A percentile compares a stretch with the other conserved stretches of the same genome.
Conservation (phyloP, 352 stramenopile species). For the Phytophthora kernoviae region DNA sequence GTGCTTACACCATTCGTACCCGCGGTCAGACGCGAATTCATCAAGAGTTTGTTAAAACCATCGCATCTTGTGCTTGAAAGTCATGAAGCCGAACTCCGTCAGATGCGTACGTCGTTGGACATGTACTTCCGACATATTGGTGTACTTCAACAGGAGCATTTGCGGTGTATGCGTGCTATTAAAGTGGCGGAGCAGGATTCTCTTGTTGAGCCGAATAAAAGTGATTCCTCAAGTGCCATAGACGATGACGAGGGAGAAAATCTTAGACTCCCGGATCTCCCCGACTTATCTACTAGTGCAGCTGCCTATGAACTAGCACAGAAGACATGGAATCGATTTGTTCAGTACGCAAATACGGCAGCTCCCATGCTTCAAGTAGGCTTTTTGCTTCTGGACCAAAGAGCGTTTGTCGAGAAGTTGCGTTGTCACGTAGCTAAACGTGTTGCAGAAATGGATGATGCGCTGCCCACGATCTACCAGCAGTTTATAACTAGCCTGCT, state of each 20-base stretch:
- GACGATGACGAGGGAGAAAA: conserved; percentile 16
- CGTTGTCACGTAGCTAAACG: conserved; percentile 31
- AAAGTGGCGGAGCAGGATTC: conserved; percentile 36
- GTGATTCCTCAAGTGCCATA: neutral
- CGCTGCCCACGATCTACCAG: conserved; percentile 57
- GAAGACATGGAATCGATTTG: conserved; percentile 41
- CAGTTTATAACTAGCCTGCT: conserved; percentile 52
- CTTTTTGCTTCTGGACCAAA: conserved; percentile 60
- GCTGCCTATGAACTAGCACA: conserved; percentile 49
- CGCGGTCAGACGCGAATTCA: conserved; percentile 25
- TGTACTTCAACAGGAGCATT: conserved; percentile 36
- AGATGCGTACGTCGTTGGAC: conserved; percentile 36
- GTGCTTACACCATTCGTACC: conserved; percentile 52
- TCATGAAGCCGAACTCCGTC: conserved; percentile 17
- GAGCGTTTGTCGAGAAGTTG: conserved; percentile 40
- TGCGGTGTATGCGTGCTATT: conserved; percentile 36
- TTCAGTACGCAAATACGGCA: conserved; percentile 38
- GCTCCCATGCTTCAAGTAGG: conserved; percentile 51
- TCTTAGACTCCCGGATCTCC: conserved; percentile 14
- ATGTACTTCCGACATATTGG: conserved; percentile 38
- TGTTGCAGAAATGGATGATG: conserved; percentile 45
- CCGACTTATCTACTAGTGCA: conserved; percentile 27
- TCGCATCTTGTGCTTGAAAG: conserved; percentile 34
- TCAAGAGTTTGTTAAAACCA: conserved; percentile 25
- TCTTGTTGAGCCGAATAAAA: conserved; percentile 1